A percentile compares a stretch with the other conserved stretches of the same genome.
Evolutionary conservation across 2,329 filamentous ascomycete species (phyloP).

Genomic region (Chaetomiaceae sp.): DNA sequence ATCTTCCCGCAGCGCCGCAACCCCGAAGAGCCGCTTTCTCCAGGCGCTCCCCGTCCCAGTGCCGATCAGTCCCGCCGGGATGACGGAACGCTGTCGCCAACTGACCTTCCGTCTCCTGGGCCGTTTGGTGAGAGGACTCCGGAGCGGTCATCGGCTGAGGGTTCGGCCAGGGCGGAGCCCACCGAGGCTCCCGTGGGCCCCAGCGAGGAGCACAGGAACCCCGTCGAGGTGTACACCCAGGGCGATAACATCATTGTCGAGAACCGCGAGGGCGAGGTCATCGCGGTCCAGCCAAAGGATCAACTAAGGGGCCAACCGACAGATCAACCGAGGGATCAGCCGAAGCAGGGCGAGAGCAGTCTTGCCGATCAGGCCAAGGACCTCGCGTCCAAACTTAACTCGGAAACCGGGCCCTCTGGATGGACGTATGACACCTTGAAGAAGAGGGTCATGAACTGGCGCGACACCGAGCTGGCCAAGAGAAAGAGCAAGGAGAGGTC

Average conservation of each 20-base stretch:
- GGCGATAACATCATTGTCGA: slow-evolving; percentile 76
- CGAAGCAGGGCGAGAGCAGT: slow-evolving; percentile 27
- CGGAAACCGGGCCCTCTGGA: slow-evolving; percentile 31
- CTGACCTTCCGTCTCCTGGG: not conserved
- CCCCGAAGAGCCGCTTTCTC: slow-evolving; percentile 23
- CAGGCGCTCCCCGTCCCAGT: slow-evolving; percentile 14
- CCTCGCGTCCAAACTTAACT: slow-evolving; percentile 32
- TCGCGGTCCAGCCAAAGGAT: slow-evolving; percentile 56
- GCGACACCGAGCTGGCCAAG: slow-evolving; percentile 56
- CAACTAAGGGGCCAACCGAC: too few relatives aligned
- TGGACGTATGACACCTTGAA: slow-evolving; percentile 45
- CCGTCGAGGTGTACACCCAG: slow-evolving; percentile 72
- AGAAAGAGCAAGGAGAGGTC: slow-evolving; percentile 56
- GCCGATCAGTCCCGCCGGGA: slow-evolving; percentile 23
- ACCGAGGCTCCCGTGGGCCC: not conserved
- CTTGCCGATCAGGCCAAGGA: slow-evolving; percentile 23
- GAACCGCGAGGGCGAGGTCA: slow-evolving; percentile 79
- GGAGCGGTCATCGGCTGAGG: slow-evolving; percentile 9
- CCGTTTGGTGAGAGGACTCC: slow-evolving; percentile 2
- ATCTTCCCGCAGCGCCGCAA: slow-evolving; percentile 63
- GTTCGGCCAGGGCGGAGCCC: slow-evolving; percentile 3
- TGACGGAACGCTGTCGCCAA: slow-evolving; percentile 20
- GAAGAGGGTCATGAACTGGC: slow-evolving; percentile 47
- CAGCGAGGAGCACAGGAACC: slow-evolving; percentile 17
- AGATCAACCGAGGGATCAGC: too few relatives aligned